A percentile compares a stretch with the other conserved stretches of the same genome.
These are phyloP conservation scores for Cladophialophora immunda DNA, from an alignment of 2,329 filamentous ascomycete genomes.

Conservation along the genomic window DNA sequence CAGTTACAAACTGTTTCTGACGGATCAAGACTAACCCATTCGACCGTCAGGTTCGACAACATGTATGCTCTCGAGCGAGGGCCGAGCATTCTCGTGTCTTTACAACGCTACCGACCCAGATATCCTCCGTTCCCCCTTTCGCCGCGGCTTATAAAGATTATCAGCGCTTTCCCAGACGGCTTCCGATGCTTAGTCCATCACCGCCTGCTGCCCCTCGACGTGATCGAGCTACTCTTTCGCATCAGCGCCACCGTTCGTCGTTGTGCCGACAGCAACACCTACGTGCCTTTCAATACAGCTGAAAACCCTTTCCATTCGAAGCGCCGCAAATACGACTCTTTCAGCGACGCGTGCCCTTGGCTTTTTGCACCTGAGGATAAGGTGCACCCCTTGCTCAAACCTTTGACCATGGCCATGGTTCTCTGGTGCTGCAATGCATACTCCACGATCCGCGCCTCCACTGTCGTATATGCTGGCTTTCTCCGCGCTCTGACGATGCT, in stretches of 20 bases:
- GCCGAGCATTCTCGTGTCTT: neutral
- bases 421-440: slow-evolving; percentile 16
- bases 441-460: neutral
- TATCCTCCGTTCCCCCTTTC: slow-evolving; percentile 6
- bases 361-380: slow-evolving; percentile 8
- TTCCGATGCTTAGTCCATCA: neutral
- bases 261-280: neutral
- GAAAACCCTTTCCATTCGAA: slow-evolving; percentile 8
- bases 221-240: slow-evolving; percentile 10
- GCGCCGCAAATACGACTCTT: slow-evolving; percentile 4
- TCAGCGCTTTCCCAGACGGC: neutral
- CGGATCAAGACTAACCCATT: neutral
- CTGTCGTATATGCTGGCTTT: slow-evolving; percentile 1
- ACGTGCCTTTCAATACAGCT: neutral
- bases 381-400: slow-evolving; percentile 11
- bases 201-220: slow-evolving; percentile 4
- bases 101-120: neutral
- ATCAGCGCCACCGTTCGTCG: neutral
- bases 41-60: slow-evolving; percentile 4
- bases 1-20: neutral
- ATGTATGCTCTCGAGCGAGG: slow-evolving; percentile 7
- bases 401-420: slow-evolving; percentile 4
- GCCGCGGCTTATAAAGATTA: neutral
- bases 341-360: slow-evolving; percentile 13
- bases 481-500: slow-evolving; percentile 6